Evolutionary conservation across 2,329 filamentous ascomycete species (phyloP), one percentile per base, ranked within the genome.

Genomic region (Clonostachys byssicola): DNA sequence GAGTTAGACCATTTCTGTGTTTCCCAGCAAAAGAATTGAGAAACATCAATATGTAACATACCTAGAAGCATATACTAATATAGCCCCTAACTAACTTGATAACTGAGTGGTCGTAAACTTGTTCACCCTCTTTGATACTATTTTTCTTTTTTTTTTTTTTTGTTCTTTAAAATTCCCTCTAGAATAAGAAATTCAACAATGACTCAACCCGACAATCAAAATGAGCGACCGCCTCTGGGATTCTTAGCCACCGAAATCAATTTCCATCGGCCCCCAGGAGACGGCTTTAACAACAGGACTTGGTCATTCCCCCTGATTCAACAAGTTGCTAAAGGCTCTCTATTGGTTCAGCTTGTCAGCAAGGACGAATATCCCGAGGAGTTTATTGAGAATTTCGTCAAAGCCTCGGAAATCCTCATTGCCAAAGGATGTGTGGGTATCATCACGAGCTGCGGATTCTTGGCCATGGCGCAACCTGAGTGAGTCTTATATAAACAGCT

Each of bases 381-480:
- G 1, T 67, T 68, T 30, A 57, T 66, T 33, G 57, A 63, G 20
- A 52, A 56, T 2, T 68, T 69, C 42, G 64, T 68, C 6, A 54
- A 55, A 20, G 61, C 66, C 2, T 63, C 64, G 4, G 44, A 56
- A 43, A 61, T 51, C 35, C 56, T 70, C 2, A 60, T 60, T 6
- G 54, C 63, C 12, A 53, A 56, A 41, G 66, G 66, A 2, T 57
- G 58, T 17, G 57, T 68, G 4, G 65, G 65, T 20, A 61, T 68
- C 42, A 61, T 68, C 34, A 68, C 66, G 2, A 68, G 65, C 53
- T 70, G 66, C 44, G 66, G 66, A 2, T 69, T 70, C 45, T 53
- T 68, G 6, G 65, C 65, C 16, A 60, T 66, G 56, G 62, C 61
- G 1, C 65, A 68, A 43, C 52, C 53, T 6, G 52, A 53, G 63